Conservation (phyloP, 208 protist genomes). For the Trypanosoma theileri region DNA sequence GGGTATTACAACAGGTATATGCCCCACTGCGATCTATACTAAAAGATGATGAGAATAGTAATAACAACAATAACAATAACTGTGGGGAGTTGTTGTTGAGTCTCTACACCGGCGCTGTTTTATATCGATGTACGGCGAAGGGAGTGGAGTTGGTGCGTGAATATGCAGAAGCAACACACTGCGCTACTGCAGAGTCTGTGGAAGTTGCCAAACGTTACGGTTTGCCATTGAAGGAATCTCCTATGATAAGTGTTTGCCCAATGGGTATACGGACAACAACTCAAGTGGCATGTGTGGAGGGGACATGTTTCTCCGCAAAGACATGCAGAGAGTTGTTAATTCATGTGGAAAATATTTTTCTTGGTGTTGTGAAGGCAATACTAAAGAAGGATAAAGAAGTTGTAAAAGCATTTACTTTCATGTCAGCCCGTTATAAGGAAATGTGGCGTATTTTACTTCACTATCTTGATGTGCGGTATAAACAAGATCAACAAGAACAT, state of each 20-base stretch:
- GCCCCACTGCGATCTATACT: slow-evolving; percentile 47
- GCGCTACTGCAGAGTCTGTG: slow-evolving; percentile 54
- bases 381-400: slow-evolving; percentile 43
- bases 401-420: slow-evolving; percentile 30
- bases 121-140: slow-evolving; percentile 69
- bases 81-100: slow-evolving; percentile 75
- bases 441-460: slow-evolving; percentile 66
- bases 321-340: slow-evolving; percentile 33
- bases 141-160: slow-evolving; percentile 45
- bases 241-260: slow-evolving; percentile 11
- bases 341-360: slow-evolving; percentile 46
- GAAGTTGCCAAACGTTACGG: slow-evolving; percentile 37
- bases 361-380: slow-evolving; percentile 44
- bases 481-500: not conserved
- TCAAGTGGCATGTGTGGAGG: slow-evolving; percentile 43
- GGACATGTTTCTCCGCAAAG: slow-evolving; percentile 63
- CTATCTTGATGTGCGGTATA: slow-evolving; percentile 56
- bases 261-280: not conserved
- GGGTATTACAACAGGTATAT: slow-evolving; percentile 76
- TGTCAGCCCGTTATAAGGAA: slow-evolving; percentile 73
- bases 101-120: slow-evolving; percentile 76
- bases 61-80: not conserved
- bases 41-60: not conserved
- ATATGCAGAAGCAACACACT: slow-evolving; percentile 62
- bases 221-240: slow-evolving; percentile 28